These are phyloP conservation scores for Monosporascus sp. DNA, from an alignment of 2,329 filamentous ascomycete genomes.

Conservation along the genomic window DNA sequence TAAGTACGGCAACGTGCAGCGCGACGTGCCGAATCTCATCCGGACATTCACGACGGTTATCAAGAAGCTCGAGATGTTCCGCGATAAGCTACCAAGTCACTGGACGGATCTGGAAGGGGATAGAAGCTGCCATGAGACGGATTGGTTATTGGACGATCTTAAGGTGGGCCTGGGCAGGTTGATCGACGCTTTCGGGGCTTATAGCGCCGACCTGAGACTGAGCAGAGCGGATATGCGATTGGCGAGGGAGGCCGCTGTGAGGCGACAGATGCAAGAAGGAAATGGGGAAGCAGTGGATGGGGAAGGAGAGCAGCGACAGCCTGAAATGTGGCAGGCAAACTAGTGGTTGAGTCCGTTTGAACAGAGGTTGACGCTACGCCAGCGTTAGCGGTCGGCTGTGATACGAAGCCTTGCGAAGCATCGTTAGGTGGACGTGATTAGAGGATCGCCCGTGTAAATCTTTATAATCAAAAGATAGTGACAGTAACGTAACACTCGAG, in stretches of 20 bases:
- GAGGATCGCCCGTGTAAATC: too few relatives aligned
- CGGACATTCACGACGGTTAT: constrained; percentile 66
- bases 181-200: constrained; percentile 67
- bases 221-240: constrained; percentile 65
- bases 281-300: background rate
- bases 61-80: constrained; percentile 63
- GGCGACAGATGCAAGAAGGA: constrained; percentile 6
- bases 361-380: background rate
- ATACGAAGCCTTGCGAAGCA: too few relatives aligned
- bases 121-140: constrained; percentile 60
- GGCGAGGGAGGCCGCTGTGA: constrained; percentile 60
- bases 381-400: too few relatives aligned
- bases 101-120: constrained; percentile 70
- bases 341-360: constrained; percentile 17
- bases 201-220: constrained; percentile 65
- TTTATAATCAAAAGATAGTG: too few relatives aligned
- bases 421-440: too few relatives aligned
- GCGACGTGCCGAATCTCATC: constrained; percentile 70
- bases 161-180: constrained; percentile 61
- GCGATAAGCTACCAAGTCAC: constrained; percentile 54
- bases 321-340: constrained; percentile 28
- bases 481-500: too few relatives aligned
- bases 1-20: constrained; percentile 77
- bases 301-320: constrained; percentile 2
- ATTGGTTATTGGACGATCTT: constrained; percentile 61